These are phyloP conservation scores for Nakazawaea ambrosiae DNA, from an alignment of 805 yeast genomes.

Conservation along the genomic window DNA sequence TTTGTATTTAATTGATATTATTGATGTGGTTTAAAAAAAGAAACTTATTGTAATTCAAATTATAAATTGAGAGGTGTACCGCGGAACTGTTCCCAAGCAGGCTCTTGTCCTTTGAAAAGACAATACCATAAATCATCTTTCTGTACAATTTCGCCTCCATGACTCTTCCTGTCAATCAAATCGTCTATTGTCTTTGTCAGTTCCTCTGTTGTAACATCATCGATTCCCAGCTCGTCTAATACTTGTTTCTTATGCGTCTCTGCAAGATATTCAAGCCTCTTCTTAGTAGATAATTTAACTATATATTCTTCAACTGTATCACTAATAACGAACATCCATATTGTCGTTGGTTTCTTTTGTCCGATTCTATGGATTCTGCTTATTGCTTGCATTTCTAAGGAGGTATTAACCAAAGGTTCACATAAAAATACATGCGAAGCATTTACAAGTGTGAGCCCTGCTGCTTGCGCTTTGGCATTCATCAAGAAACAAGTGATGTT, in stretches of 20 bases:
- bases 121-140: constrained; percentile 58
- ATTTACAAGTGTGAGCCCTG: constrained; percentile 86
- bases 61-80: too few relatives aligned
- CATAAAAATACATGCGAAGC: constrained; percentile 90
- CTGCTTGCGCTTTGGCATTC: constrained; percentile 80
- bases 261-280: constrained; percentile 39
- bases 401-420: constrained; percentile 86
- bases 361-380: constrained; percentile 92
- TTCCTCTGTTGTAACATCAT: constrained; percentile 48
- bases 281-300: constrained; percentile 57
- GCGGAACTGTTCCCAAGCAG: too few relatives aligned
- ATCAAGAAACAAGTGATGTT: constrained; percentile 76
- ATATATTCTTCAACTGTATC: constrained; percentile 89
- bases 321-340: constrained; percentile 85
- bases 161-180: constrained; percentile 35
- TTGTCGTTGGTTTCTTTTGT: constrained; percentile 71
- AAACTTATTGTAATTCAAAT: too few relatives aligned
- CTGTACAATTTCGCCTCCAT: constrained; percentile 54
- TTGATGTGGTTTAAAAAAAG: too few relatives aligned
- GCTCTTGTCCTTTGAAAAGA: too few relatives aligned
- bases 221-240: constrained; percentile 19
- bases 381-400: constrained; percentile 86
- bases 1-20: too few relatives aligned
- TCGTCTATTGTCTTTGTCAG: constrained; percentile 44
- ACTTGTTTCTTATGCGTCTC: constrained; percentile 19